phyloP scores from a whole-genome alignment of 805 yeast genomes.

The Cyberlindnera nakhonratchasimensis region DNA sequence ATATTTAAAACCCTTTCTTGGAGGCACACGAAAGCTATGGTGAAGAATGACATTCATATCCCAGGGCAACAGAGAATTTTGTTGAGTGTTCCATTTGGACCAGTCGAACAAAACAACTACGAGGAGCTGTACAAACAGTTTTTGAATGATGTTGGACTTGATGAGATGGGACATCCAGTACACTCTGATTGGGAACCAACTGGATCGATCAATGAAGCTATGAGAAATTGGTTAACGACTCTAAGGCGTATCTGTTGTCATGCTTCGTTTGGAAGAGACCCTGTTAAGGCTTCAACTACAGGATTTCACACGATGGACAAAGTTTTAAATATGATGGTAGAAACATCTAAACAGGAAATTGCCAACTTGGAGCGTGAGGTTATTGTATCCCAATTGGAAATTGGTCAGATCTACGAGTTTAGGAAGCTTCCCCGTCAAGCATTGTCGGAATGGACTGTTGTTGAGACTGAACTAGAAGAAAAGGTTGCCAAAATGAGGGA shows the following conservation, averaged over 20 bases:
- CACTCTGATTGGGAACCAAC: conserved; percentile 48
- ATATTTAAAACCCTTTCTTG: conserved; percentile 56
- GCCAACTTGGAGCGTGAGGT: conserved; percentile 46
- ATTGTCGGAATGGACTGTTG: conserved; percentile 39
- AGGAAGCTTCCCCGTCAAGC: conserved; percentile 51
- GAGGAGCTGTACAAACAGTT: conserved; percentile 61
- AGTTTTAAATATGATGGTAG: conserved; percentile 63
- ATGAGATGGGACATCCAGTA: conserved; percentile 43
- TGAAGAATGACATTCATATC: conserved; percentile 65
- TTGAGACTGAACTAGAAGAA: conserved; percentile 20
- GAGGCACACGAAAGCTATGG: conserved; percentile 84
- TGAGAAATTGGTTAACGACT: conserved; percentile 66
- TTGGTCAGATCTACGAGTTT: conserved; percentile 70
- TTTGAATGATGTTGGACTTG: conserved; percentile 50
- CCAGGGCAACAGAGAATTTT: conserved; percentile 77
- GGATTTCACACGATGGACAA: conserved; percentile 54
- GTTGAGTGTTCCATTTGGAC: conserved; percentile 69
- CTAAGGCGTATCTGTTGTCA: conserved; percentile 83
- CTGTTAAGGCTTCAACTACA: not conserved
- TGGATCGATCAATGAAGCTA: conserved; percentile 36
- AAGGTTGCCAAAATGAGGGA: conserved; percentile 11
- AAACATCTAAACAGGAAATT: conserved; percentile 48
- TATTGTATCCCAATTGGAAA: conserved; percentile 44
- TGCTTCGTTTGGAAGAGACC: conserved; percentile 43
- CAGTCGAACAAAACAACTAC: conserved; percentile 84